Base-by-base conservation (phyloP, 495 filamentous ascomycete genomes). In the Hyaloscypha variabilis region DNA sequence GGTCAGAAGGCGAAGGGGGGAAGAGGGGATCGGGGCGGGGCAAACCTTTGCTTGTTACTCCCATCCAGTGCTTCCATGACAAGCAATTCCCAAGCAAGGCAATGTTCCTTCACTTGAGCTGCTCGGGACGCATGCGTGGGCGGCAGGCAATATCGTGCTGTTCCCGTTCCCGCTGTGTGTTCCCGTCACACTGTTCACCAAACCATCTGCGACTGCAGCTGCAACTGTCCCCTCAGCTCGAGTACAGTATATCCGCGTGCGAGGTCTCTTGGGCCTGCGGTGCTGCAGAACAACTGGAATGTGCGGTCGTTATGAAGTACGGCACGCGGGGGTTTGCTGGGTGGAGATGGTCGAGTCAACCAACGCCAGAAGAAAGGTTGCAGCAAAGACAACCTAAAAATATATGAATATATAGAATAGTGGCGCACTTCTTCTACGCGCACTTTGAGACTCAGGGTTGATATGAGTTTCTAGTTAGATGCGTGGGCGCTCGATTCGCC, bases 91-190 rank as follows among this genome's bases (percentile, higher is more conserved):
- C 39, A 46, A 46, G 39, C 39, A 46, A 46, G 61, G 61, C 14
- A 29, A 34, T 58, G 25, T 60, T 52, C 54, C 60, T 60, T 62
- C 46, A 67, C 53, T 63, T 66, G 54, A 54, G 54, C 46, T 30
- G 55, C 64, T 58, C 64, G 64, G 66, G 61, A 69, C 53, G 63
- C 58, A 65, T 65, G 66, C 69, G 64, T 67, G 67, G 61, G 66
- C 64, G 70, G 64, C 39, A 66, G 67, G 63, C 53, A 66, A 69
- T 69, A 72, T 69, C 64, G 64, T 72, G 69, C 51, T 62, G 59
- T 64, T 69, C 66, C 65, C 69, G 69, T 68, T 66, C 67, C 69
- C 66, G 67, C 64, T 72, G 67, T 67, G 64, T 69, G 67, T 67
- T 54, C 63, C 67, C 62, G 70, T 72, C 46, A 53, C 65, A 72